Percentiles rank a stretch among this genome's conserved stretches.
phyloP scores from a whole-genome alignment of 495 filamentous ascomycete genomes.

The Aspergillus saccharolyticus region DNA sequence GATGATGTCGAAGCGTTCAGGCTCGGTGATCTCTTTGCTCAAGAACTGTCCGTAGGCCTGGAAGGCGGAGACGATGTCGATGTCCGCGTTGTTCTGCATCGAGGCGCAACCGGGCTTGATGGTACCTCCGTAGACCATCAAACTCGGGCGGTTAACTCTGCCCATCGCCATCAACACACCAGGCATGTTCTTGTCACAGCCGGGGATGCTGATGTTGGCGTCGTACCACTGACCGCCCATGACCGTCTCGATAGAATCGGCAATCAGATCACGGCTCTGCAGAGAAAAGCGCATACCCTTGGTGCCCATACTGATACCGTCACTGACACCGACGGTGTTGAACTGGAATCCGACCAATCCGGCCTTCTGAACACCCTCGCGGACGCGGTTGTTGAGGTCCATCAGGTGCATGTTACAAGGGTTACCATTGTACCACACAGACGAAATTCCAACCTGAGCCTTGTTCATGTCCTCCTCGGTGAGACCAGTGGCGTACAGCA shows the following conservation, averaged over 20 bases:
- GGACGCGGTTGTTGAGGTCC: conserved; percentile 74
- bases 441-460: conserved; percentile 94
- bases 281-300: conserved; percentile 82
- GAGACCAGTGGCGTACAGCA: conserved; percentile 93
- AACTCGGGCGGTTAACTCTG: conserved; percentile 79
- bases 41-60: conserved; percentile 97
- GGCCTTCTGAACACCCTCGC: conserved; percentile 74
- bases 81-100: conserved; percentile 65
- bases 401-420: conserved; percentile 99
- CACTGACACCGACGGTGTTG: conserved; percentile 93
- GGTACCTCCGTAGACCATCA: conserved; percentile 96
- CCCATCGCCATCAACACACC: conserved; percentile 98
- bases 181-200: conserved; percentile 99
- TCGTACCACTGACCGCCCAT: conserved; percentile 99
- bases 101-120: conserved; percentile 82
- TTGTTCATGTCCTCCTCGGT: conserved; percentile 80
- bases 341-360: conserved; percentile 84
- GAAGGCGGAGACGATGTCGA: conserved; percentile 95
- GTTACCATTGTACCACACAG: conserved; percentile 82
- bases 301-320: conserved; percentile 53
- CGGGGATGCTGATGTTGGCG: conserved; percentile 94
- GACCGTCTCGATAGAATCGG: conserved; percentile 95
- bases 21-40: conserved; percentile 81
- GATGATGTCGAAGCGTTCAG: conserved; percentile 88
- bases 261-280: conserved; percentile 91